Evolutionary conservation across 140 eudicot species (phyloP).

Genomic region (Erigeron philadelphicus): DNA sequence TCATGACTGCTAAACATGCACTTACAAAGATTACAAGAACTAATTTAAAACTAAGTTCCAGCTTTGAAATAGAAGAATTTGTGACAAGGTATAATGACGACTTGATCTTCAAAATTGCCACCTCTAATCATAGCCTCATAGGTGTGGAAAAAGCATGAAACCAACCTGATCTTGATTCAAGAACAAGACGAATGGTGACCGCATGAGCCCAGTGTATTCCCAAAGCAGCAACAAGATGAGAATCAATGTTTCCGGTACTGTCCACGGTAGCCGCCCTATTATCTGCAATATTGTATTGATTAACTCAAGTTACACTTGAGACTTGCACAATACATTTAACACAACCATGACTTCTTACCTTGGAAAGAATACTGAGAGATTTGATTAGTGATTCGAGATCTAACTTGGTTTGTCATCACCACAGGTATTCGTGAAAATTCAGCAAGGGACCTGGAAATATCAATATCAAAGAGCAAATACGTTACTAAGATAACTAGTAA

Average conservation of each 20-base stretch:
- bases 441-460: slow-evolving; percentile 58
- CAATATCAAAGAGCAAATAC: neutral
- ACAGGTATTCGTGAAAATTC: slow-evolving; percentile 79
- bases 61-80: neutral
- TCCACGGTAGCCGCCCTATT: slow-evolving; percentile 26
- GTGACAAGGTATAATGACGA: neutral
- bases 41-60: neutral
- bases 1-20: neutral
- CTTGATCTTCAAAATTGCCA: neutral
- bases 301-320: neutral
- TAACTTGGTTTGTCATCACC: slow-evolving; percentile 88
- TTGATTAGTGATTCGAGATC: slow-evolving; percentile 59
- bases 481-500: neutral
- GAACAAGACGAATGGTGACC: slow-evolving; percentile 74
- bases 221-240: slow-evolving; percentile 87
- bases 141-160: slow-evolving; percentile 14
- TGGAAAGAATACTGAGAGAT: slow-evolving; percentile 53
- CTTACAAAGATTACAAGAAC: neutral
- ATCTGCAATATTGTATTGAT: slow-evolving; percentile 28
- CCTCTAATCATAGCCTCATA: neutral
- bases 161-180: slow-evolving; percentile 70
- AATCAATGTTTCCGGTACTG: slow-evolving; percentile 40
- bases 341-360: slow-evolving; percentile 33
- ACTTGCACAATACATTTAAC: neutral
- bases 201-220: slow-evolving; percentile 96